phyloP scores from a whole-genome alignment of 768 basidiomycete species.

The Macrocybe gigantea region DNA sequence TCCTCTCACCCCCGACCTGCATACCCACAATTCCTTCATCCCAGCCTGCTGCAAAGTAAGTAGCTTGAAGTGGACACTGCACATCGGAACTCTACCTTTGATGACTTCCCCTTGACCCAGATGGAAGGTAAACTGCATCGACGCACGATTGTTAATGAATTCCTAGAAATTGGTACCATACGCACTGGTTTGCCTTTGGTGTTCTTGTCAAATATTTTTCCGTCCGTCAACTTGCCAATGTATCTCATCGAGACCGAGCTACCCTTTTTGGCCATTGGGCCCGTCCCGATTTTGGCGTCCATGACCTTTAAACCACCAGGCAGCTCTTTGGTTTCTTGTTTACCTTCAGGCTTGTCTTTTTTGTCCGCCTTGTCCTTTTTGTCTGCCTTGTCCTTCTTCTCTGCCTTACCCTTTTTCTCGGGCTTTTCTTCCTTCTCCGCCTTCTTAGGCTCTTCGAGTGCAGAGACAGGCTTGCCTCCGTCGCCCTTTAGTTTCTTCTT shows the following conservation, averaged over 20 bases:
- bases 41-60: conserved; percentile 52
- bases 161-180: conserved; percentile 7
- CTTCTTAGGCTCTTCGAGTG: conserved; percentile 34
- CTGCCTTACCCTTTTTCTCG: conserved; percentile 17
- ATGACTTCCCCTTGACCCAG: conserved; percentile 91
- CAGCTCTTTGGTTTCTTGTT: conserved; percentile 40
- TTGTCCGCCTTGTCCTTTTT: conserved; percentile 23
- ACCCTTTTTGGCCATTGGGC: conserved; percentile 84
- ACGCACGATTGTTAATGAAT: neutral
- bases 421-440: conserved; percentile 22
- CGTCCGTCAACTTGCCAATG: conserved; percentile 81
- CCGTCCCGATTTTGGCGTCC: conserved; percentile 76
- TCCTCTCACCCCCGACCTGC: conserved; percentile 85
- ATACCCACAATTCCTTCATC: conserved; percentile 90
- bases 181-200: conserved; percentile 81
- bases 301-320: conserved; percentile 69
- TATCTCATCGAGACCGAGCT: conserved; percentile 84
- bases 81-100: conserved; percentile 47
- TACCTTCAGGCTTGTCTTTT: conserved; percentile 25
- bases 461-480: conserved; percentile 27
- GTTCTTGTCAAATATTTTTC: conserved; percentile 76
- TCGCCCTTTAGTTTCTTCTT: conserved; percentile 76
- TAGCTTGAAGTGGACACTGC: neutral
- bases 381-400: conserved; percentile 10
- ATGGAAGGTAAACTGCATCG: conserved; percentile 60